A percentile compares a stretch with the other conserved stretches of the same genome.
Conservation (phyloP, 1,284 basidiomycete species). For the Pyrrhoderma lamaoense region DNA sequence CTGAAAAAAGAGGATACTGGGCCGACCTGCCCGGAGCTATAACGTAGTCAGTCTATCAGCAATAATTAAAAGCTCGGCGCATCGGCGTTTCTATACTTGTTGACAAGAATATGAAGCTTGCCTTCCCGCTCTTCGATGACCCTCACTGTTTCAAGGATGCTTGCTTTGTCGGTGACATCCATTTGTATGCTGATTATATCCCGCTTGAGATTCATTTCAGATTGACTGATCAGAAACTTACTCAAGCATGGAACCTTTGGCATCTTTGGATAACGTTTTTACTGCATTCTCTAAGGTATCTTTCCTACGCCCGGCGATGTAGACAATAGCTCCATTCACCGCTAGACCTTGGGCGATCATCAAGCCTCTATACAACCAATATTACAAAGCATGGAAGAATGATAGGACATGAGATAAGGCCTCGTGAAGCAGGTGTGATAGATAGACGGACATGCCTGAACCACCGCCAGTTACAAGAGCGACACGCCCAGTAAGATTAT, state of each 20-base stretch:
- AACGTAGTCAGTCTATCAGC: background rate
- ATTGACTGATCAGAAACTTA: background rate
- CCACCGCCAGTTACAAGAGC: constrained; percentile 31
- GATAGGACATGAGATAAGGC: background rate
- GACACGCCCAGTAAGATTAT: constrained; percentile 22
- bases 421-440: background rate
- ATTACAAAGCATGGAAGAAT: background rate
- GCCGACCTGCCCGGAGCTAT: constrained; percentile 65
- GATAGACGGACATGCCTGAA: constrained; percentile 25
- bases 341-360: constrained; percentile 34
- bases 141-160: constrained; percentile 50
- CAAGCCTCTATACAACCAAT: constrained; percentile 23
- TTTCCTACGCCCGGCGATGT: constrained; percentile 26
- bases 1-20: constrained; percentile 54
- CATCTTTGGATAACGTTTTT: constrained; percentile 7
- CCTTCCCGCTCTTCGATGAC: constrained; percentile 54
- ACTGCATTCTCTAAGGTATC: constrained; percentile 23
- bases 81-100: constrained; percentile 47
- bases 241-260: constrained; percentile 13
- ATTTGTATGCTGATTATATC: constrained; percentile 43
- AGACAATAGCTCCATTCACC: constrained; percentile 33
- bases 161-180: constrained; percentile 65
- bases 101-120: constrained; percentile 69
- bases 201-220: background rate
- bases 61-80: background rate